Percentiles rank a stretch among this genome's conserved stretches.
Evolutionary conservation across 306 rosid species (phyloP).

Genomic region (Vicia villosa): DNA sequence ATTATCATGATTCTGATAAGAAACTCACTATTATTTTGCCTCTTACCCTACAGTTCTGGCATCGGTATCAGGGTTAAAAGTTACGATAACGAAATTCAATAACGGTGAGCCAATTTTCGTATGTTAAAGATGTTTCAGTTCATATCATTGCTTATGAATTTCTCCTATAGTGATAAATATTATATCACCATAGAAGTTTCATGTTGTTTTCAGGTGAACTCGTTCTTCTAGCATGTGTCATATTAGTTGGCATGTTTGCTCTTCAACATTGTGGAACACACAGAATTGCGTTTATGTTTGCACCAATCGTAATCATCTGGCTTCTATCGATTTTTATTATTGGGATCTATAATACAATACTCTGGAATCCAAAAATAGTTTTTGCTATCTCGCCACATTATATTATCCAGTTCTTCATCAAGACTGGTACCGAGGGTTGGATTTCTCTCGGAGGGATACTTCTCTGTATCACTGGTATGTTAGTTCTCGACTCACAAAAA

Average conservation of each 20-base stretch:
- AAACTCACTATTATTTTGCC: neutral
- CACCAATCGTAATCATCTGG: constrained; percentile 78
- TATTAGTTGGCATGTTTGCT: constrained; percentile 79
- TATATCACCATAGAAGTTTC: constrained; percentile 26
- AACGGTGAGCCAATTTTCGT: constrained; percentile 45
- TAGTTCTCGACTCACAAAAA: constrained; percentile 25
- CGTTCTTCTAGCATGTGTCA: constrained; percentile 71
- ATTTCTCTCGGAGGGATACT: constrained; percentile 88
- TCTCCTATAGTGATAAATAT: neutral
- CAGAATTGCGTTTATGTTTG: constrained; percentile 76
- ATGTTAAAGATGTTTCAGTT: constrained; percentile 19
- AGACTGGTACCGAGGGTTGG: constrained; percentile 78
- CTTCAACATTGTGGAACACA: constrained; percentile 89
- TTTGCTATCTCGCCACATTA: constrained; percentile 70
- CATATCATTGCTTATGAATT: constrained; percentile 2
- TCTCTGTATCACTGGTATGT: constrained; percentile 84
- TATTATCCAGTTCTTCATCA: constrained; percentile 62
- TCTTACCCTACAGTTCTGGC: constrained; percentile 67
- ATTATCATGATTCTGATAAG: neutral
- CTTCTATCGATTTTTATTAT: constrained; percentile 68
- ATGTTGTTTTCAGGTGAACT: constrained; percentile 56
- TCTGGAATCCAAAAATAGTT: constrained; percentile 73
- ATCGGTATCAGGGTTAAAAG: constrained; percentile 74
- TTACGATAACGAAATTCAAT: constrained; percentile 53
- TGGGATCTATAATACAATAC: constrained; percentile 73